Conservation (phyloP, 2,329 filamentous ascomycete genomes). For the Beauveria varroae region DNA sequence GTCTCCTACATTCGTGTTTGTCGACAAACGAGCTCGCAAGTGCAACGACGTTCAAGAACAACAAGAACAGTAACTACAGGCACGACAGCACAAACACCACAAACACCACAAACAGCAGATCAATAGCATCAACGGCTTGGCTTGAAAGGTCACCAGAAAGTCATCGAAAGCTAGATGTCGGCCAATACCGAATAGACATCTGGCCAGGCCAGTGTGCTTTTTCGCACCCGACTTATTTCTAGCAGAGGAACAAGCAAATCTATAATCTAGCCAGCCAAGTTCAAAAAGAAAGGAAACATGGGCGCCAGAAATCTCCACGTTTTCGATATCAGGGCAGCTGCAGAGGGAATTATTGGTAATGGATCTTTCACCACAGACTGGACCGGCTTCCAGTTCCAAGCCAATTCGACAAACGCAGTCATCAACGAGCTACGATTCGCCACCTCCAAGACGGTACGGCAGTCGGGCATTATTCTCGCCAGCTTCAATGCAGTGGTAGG, state of each 20-base stretch:
- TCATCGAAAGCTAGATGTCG: background rate
- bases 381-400: slow-evolving; percentile 23
- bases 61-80: background rate
- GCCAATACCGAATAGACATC: background rate
- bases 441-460: slow-evolving; percentile 49
- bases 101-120: no score
- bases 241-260: background rate
- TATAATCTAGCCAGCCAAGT: background rate
- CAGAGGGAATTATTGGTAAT: slow-evolving; percentile 2
- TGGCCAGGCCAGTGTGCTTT: slow-evolving; percentile 6
- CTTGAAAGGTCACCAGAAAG: background rate
- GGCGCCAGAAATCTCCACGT: background rate
- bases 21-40: background rate
- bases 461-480: slow-evolving; percentile 53
- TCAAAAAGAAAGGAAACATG: background rate
- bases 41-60: background rate
- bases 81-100: background rate
- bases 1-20: background rate
- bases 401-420: slow-evolving; percentile 38
- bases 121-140: no score
- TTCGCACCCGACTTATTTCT: background rate
- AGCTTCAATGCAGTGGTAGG: slow-evolving; percentile 54
- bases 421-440: slow-evolving; percentile 46
- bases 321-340: background rate
- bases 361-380: slow-evolving; percentile 7